Evolutionary conservation across 2,329 filamentous ascomycete genomes (phyloP), one percentile per base, ranked within the genome.

Genomic region (Zasmidium citrigriseum): DNA sequence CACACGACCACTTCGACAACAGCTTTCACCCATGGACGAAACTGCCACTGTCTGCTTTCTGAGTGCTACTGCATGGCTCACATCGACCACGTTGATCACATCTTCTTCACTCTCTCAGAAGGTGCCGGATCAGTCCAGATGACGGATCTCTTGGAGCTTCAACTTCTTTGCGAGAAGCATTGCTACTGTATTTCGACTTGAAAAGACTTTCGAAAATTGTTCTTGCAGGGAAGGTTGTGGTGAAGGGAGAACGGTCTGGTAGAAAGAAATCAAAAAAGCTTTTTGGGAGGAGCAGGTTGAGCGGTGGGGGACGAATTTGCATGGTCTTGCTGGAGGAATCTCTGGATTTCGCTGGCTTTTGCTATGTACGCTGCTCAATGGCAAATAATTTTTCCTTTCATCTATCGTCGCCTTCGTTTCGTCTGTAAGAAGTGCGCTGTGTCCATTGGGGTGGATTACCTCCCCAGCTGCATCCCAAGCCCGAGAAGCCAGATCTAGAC

Each of bases 41-140:
- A 57, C 29, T 61, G 50, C 41, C 52, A 54, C 24, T 21, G 45
- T 51, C 50, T 41, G 45, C 51, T 44, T 50, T 46, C 41, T 46
- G 63, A 55, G 61, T 54, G 60, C 60, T 53, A 52, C 59, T 2
- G 12, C 41, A n/a, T 18, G 58, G 60, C 63, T 62, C 63, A 55
- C 23, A 23, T 20, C 45, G 60, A 68, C 60, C 52, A 47, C 52
- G 69, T 71, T 71, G 69, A 67, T 70, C 64, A 69, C 65, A 62
- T 63, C 64, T 66, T 63, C 64, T 67, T 69, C 67, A 67, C 61
- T 69, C 67, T 10, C 55, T 67, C 61, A 67, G 63, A 62, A 65
- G 65, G 51, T 64, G 67, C 68, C 52, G 9, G 67, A 69, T 69
- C 68, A 71, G 68, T 68, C 67, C 58, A 53, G 62, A 61, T 24